phyloP scores from a whole-genome alignment of 176 grass and related monocot genomes.

The Rhynchospora tenuis region DNA sequence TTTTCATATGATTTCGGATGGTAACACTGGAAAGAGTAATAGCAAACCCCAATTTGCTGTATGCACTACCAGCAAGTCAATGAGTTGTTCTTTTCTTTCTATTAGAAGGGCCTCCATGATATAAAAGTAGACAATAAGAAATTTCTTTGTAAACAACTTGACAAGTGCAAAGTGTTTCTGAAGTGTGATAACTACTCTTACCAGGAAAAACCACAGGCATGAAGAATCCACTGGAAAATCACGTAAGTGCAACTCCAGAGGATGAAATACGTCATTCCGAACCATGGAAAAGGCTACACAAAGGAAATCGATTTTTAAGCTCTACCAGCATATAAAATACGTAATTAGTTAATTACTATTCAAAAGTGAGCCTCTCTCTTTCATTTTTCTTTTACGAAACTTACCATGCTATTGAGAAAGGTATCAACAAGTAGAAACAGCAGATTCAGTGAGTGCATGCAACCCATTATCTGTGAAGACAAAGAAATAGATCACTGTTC shows the following conservation, averaged over 20 bases:
- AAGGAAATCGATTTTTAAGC: background rate
- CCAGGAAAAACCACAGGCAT: slow-evolving; percentile 50
- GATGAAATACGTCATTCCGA: slow-evolving; percentile 48
- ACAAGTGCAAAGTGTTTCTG: background rate
- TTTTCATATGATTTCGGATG: background rate
- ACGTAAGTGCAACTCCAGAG: slow-evolving; percentile 54
- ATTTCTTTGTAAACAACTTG: background rate
- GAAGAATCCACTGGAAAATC: slow-evolving; percentile 45
- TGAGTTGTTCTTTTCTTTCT: background rate
- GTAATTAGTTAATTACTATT: background rate
- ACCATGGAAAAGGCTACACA: slow-evolving; percentile 47
- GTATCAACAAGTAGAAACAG: slow-evolving; percentile 43
- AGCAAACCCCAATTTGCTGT: background rate
- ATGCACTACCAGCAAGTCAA: background rate
- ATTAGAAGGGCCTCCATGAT: background rate
- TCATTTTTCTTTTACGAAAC: background rate
- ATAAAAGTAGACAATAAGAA: background rate
- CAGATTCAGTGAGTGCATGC: slow-evolving; percentile 47
- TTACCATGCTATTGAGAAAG: slow-evolving; percentile 41
- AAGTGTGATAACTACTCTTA: slow-evolving; percentile 14
- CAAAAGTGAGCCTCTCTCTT: background rate
- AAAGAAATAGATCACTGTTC: background rate
- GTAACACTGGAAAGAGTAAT: background rate
- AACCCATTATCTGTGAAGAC: slow-evolving; percentile 35
- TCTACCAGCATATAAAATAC: background rate